Evolutionary conservation across 192 early-diverging fungal genomes (phyloP), one percentile per base, ranked within the genome.

Genomic region (Backusella sp.): DNA sequence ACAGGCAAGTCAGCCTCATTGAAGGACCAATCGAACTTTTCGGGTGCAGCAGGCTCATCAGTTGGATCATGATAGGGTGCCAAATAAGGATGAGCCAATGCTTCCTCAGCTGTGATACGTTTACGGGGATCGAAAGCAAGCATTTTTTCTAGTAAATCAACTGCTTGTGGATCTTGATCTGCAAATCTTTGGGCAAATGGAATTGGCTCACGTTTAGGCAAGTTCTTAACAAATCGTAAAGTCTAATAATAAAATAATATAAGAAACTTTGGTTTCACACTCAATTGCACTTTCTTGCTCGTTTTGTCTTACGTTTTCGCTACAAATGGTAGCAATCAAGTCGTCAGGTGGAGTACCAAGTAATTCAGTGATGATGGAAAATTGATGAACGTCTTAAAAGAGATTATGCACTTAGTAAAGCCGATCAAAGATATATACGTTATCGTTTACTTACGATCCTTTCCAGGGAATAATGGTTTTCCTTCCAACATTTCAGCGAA

Each of bases 401-500:
- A 52, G 46, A 59, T 19, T 21, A 68, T 19, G 1, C 35, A 69
- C 19, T 69, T 39, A 19, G 15, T 67, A 70, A 56, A 21, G 75
- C 56, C 35, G 26, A 70, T 49, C 12, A 39, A 73, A 75, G 6
- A 36, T 42, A 32, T 6, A 36, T 42, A 32, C 4, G 71, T 69
- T 66, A 65, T 36, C 17, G 71, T 35, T 34, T 69, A 87, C 89
- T 82, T 87, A 92, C 91, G 93, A 79, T 98, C 96, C 76, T 94
- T 95, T 68, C 96, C 96, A 7, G 96, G 96, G 83, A 98, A 98
- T 69, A 98, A 81, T 68, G 96, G 95, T 75, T 92, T 96, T 75
- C 95, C 95, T 82, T 95, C 94, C 37, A 98, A 83, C 95, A 98
- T 96, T 85, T 98, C 96, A 73, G 93, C 95, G 76, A 97, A 92